Conservation (phyloP, 1,284 basidiomycete genomes). For the Sporisorium reilianum region DNA sequence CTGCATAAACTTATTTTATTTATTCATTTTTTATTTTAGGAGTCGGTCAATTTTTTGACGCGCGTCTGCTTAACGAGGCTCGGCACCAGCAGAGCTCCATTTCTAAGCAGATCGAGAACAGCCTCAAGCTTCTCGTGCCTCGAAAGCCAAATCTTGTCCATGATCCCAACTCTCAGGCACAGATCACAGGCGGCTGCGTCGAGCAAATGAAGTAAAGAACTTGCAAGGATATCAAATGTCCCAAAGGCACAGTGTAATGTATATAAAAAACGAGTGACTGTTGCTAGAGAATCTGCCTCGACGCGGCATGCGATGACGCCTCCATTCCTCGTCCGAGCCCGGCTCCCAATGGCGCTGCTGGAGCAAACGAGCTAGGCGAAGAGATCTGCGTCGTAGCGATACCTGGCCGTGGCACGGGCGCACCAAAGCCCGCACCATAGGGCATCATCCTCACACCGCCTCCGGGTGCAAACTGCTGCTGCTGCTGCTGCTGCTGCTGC, state of each 20-base stretch:
- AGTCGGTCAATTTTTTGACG: neutral
- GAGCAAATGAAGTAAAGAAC: neutral
- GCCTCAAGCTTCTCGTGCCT: neutral
- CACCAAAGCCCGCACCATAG: constrained; percentile 33
- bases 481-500: constrained; percentile 28
- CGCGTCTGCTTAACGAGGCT: neutral
- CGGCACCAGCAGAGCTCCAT: neutral
- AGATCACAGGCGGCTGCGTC: too few relatives aligned
- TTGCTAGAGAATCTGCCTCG: constrained; percentile 26
- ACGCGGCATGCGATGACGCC: constrained; percentile 9
- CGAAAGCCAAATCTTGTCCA: too few relatives aligned
- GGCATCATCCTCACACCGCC: constrained; percentile 28
- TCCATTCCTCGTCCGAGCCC: constrained; percentile 34
- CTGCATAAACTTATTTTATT: neutral
- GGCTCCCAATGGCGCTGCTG: constrained; percentile 26
- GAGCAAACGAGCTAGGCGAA: constrained; percentile 28
- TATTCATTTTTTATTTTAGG: neutral
- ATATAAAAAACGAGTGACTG: constrained; percentile 3
- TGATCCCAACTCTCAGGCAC: too few relatives aligned
- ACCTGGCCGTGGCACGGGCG: constrained; percentile 30
- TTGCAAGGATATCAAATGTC: neutral
- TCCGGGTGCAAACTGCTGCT: constrained; percentile 2
- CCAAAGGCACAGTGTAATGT: neutral
- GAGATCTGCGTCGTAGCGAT: constrained; percentile 30
- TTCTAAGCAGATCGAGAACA: neutral